Conservation (phyloP, 1,284 basidiomycete species). For the Ganoderma sinense region DNA sequence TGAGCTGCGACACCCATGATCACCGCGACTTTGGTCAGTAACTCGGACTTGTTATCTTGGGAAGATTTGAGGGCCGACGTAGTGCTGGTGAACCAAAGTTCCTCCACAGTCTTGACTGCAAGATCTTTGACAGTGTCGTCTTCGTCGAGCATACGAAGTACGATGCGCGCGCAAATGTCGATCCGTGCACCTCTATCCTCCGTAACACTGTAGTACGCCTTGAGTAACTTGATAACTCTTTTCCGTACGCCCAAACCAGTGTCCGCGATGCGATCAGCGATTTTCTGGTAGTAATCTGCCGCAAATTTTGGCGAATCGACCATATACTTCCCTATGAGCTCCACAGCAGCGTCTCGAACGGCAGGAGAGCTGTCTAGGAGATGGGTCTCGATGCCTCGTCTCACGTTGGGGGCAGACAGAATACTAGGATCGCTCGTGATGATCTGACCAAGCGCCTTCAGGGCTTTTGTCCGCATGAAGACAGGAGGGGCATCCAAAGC, state of each 20-base stretch:
- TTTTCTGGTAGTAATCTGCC: constrained; percentile 84
- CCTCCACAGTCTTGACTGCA: constrained; percentile 87
- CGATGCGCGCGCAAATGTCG: constrained; percentile 87
- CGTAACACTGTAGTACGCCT: constrained; percentile 78
- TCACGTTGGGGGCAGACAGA: constrained; percentile 74
- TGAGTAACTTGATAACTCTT: constrained; percentile 93
- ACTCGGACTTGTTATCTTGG: constrained; percentile 53
- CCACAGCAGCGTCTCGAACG: constrained; percentile 95
- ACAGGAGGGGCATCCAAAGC: constrained; percentile 85
- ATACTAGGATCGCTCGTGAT: constrained; percentile 88
- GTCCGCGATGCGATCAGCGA: constrained; percentile 92
- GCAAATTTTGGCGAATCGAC: constrained; percentile 87
- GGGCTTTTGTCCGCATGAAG: constrained; percentile 89
- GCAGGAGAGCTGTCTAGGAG: constrained; percentile 90
- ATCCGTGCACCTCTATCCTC: constrained; percentile 67
- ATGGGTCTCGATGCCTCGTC: constrained; percentile 86
- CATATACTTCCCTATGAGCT: constrained; percentile 95
- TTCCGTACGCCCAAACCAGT: constrained; percentile 93
- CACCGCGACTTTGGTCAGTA: constrained; percentile 72
- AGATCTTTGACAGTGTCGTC: constrained; percentile 94
- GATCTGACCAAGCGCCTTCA: constrained; percentile 86
- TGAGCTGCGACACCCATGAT: constrained; percentile 87
- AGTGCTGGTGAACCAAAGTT: constrained; percentile 79
- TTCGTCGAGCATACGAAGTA: constrained; percentile 88
- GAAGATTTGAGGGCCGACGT: constrained; percentile 45